Evolutionary conservation across 768 basidiomycete genomes (phyloP), one percentile per base, ranked within the genome.

Genomic region (Auricularia auricula-judae): DNA sequence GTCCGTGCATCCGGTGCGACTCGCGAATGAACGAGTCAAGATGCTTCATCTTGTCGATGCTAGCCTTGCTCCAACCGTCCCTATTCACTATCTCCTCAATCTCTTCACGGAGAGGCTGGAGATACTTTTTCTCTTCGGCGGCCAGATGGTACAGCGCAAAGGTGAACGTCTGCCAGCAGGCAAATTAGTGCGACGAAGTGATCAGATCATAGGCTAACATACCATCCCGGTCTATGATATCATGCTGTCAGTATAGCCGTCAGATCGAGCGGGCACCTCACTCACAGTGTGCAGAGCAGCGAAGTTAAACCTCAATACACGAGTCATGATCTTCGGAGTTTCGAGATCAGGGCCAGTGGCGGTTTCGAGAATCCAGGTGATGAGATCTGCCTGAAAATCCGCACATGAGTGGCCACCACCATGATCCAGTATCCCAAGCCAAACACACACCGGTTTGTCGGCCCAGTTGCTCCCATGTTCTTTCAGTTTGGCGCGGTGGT

Each of bases 21-120:
- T 77, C 76, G 59, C 69, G 70, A 53, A 77, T 62, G 66, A 77
- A 74, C 62, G 75, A 76, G 65, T 77, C 76, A n/a, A 76, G 35
- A 62, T 73, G 75, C 61, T 65, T 66, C 76, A 76, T 74, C 58
- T 69, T 71, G 4, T 64, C 66, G 51, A 76, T 66, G 2, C 72
- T 69, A 4, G 62, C 64, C 65, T 75, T 76, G 10, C 73, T 70
- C 75, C 67, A 66, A 35, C 67, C 59, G 10, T 62, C 62, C 21
- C 29, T 39, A 29, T n/a, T 67, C 34, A 77, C 76, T 5, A 73
- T 68, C 4, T 63, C 62, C 21, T 75, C 73, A 14, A 80, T 70
- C 64, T 83, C 81, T 36, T 76, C 74, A 34, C 78, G 70, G 59
- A 82, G 70, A 3, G 76, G 74, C 47, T 76, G 63, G 2, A 78